Conservation (phyloP, 2,329 filamentous ascomycete genomes). For the Colletotrichum simmondsii region DNA sequence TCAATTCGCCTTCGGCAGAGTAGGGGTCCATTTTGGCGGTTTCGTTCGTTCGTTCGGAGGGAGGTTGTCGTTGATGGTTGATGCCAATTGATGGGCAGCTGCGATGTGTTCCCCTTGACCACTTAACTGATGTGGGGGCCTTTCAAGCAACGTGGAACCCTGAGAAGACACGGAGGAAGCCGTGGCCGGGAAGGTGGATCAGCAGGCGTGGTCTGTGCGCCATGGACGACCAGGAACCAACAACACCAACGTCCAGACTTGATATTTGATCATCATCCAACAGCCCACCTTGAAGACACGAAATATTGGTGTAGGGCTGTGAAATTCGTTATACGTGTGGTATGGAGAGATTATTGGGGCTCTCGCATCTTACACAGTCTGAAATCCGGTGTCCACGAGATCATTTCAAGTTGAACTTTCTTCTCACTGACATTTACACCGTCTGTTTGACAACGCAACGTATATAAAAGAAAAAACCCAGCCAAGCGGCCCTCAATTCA, state of each 20-base stretch:
- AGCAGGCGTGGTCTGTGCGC: not conserved
- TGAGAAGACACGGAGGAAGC: conserved; percentile 59
- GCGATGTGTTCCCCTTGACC: conserved; percentile 33
- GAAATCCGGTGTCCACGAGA: too few species aligned
- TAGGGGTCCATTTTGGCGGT: conserved; percentile 72
- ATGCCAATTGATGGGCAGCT: conserved; percentile 41
- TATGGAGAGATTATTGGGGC: too few species aligned
- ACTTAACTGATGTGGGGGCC: conserved; percentile 48
- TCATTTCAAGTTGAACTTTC: not conserved
- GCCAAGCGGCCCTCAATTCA: not conserved
- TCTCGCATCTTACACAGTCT: too few species aligned
- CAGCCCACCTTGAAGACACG: not conserved
- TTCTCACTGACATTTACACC: not conserved
- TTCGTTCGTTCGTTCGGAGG: not conserved
- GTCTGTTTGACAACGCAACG: not conserved
- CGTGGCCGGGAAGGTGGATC: conserved; percentile 15
- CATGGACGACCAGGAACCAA: not conserved
- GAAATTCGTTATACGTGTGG: too few species aligned
- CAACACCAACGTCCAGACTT: not conserved
- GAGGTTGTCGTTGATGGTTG: conserved; percentile 29
- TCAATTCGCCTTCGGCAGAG: conserved; percentile 76
- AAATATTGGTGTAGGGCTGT: not conserved
- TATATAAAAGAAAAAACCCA: too few species aligned
- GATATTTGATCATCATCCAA: not conserved
- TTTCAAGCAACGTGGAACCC: conserved; percentile 64